Conservation (phyloP, 1,284 basidiomycete genomes). For the Melampsora larici-populina region DNA sequence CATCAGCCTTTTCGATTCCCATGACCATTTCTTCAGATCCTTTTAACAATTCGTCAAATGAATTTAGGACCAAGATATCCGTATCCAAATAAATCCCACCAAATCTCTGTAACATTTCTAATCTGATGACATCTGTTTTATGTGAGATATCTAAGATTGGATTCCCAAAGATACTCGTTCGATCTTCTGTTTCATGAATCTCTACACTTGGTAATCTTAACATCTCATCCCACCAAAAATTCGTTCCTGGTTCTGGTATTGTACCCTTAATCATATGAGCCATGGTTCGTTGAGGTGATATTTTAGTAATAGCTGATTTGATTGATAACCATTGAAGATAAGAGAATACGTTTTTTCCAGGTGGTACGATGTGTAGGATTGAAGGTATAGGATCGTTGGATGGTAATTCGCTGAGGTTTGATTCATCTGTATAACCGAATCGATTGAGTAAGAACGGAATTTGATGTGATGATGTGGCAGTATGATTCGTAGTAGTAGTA, state of each 20-base stretch:
- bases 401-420: not conserved
- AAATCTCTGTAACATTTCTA: slow-evolving; percentile 15
- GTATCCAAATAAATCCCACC: slow-evolving; percentile 39
- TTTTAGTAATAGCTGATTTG: slow-evolving; percentile 30
- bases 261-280: slow-evolving; percentile 36
- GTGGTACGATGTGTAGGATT: slow-evolving; percentile 39
- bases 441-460: slow-evolving; percentile 38
- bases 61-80: slow-evolving; percentile 27
- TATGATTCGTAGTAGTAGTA: not conserved
- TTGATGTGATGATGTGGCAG: slow-evolving; percentile 8
- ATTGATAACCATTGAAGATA: slow-evolving; percentile 39
- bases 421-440: slow-evolving; percentile 29
- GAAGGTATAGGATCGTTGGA: slow-evolving; percentile 15
- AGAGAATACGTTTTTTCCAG: slow-evolving; percentile 36
- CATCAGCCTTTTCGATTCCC: slow-evolving; percentile 39
- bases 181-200: slow-evolving; percentile 22
- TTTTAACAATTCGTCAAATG: slow-evolving; percentile 31
- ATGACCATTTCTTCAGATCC: slow-evolving; percentile 33
- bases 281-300: slow-evolving; percentile 21
- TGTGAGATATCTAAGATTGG: slow-evolving; percentile 35
- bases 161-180: slow-evolving; percentile 29
- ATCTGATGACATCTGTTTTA: slow-evolving; percentile 38
- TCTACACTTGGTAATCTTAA: slow-evolving; percentile 25
- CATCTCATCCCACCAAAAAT: slow-evolving; percentile 42
- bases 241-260: slow-evolving; percentile 19